Conservation (phyloP, 2,329 filamentous ascomycete genomes). For the Decorospora gaudefroyi region DNA sequence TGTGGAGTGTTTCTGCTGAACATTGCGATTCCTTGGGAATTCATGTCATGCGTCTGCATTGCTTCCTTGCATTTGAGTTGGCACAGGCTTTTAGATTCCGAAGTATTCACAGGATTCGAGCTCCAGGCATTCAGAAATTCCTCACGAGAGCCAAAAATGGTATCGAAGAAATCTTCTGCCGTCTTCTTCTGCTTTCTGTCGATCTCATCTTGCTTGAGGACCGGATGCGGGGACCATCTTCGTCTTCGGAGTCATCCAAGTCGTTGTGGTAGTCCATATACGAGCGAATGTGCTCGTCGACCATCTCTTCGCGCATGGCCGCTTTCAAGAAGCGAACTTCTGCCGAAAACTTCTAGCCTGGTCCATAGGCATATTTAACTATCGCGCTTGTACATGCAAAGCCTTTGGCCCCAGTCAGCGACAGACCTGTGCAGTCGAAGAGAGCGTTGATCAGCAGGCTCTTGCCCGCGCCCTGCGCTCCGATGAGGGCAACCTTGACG, state of each 20-base stretch:
- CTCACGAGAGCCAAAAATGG: constrained; percentile 23
- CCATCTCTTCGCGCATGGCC: constrained; percentile 16
- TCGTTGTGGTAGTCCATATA: constrained; percentile 22
- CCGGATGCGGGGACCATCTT: constrained; percentile 9
- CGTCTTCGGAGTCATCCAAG: constrained; percentile 23
- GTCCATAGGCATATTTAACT: constrained; percentile 14
- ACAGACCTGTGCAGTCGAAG: constrained; percentile 24
- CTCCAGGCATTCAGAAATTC: constrained; percentile 19
- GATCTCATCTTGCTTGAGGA: constrained; percentile 16
- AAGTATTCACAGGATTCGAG: constrained; percentile 4
- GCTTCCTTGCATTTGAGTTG: constrained; percentile 24
- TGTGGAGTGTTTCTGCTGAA: constrained; percentile 6
- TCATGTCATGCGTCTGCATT: constrained; percentile 3
- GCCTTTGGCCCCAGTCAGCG: constrained; percentile 27
- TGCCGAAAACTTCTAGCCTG: constrained; percentile 12
- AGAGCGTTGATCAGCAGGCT: constrained; percentile 24
- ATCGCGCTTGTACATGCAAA: constrained; percentile 26
- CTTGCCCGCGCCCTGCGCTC: constrained; percentile 33
- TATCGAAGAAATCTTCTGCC: constrained; percentile 26
- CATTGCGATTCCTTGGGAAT: neutral
- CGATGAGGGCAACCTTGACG: constrained; percentile 24
- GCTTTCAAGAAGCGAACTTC: constrained; percentile 23
- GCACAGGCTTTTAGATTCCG: constrained; percentile 21
- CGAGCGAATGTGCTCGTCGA: constrained; percentile 20
- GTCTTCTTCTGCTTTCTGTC: constrained; percentile 24